phyloP scores from a whole-genome alignment of 345 rosid species.

The Noccaea caerulescens region DNA sequence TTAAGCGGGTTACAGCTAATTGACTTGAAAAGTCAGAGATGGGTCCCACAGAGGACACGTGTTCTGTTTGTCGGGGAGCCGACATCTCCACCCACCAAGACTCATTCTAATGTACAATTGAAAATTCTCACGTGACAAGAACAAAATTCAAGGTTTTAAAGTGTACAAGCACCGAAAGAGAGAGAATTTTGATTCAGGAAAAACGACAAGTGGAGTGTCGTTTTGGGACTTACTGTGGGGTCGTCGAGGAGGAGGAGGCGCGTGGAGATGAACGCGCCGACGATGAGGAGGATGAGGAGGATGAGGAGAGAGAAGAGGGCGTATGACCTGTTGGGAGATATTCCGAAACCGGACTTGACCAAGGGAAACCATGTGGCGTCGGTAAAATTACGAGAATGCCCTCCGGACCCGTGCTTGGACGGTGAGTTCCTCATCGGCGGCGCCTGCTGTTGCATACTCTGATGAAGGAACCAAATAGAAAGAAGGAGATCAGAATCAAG shows the following conservation, averaged over 20 bases:
- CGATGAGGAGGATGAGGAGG: constrained; percentile 59
- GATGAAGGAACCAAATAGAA: background rate
- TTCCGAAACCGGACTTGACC: constrained; percentile 32
- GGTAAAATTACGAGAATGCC: constrained; percentile 6
- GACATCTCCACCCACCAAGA: constrained; percentile 28
- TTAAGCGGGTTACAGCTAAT: constrained; percentile 34
- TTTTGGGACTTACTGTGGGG: constrained; percentile 50
- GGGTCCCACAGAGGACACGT: constrained; percentile 24
- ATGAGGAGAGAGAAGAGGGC: constrained; percentile 46
- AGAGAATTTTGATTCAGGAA: background rate
- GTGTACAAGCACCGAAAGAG: background rate
- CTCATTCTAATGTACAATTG: background rate
- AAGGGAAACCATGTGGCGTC: constrained; percentile 13
- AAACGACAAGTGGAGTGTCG: constrained; percentile 27
- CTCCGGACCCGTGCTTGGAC: constrained; percentile 29
- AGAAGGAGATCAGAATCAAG: background rate
- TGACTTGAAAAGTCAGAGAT: background rate
- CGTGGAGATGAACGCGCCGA: constrained; percentile 75
- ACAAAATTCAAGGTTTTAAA: constrained; percentile 17
- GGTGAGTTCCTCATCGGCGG: constrained; percentile 43
- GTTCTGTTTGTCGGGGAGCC: constrained; percentile 1
- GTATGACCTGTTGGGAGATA: constrained; percentile 46
- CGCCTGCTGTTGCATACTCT: background rate
- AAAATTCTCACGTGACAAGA: constrained; percentile 33
- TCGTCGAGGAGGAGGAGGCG: constrained; percentile 58